Conservation (phyloP, 768 basidiomycete species). For the Leccinellum luteum region DNA sequence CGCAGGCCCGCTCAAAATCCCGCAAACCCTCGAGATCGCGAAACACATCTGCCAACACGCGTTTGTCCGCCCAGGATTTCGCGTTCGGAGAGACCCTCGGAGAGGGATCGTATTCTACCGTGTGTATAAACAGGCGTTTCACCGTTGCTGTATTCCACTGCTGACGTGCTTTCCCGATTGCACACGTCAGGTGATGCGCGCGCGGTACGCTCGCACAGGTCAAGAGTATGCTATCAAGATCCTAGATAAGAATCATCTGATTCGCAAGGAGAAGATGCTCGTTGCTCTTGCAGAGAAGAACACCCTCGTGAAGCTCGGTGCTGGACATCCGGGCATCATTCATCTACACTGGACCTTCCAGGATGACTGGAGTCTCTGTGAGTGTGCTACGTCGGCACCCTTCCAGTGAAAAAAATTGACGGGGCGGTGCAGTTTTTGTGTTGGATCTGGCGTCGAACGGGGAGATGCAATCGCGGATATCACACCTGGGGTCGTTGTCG, state of each 20-base stretch:
- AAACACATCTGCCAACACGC: slow-evolving; percentile 46
- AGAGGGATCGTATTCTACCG: slow-evolving; percentile 81
- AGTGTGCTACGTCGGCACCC: slow-evolving; percentile 28
- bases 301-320: slow-evolving; percentile 60
- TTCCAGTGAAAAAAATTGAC: slow-evolving; percentile 2
- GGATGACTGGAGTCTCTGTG: slow-evolving; percentile 81
- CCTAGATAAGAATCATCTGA: slow-evolving; percentile 80
- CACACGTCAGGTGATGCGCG: slow-evolving; percentile 53
- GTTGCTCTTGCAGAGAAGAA: slow-evolving; percentile 82
- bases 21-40: slow-evolving; percentile 39
- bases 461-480: slow-evolving; percentile 71
- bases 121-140: slow-evolving; percentile 35
- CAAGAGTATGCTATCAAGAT: slow-evolving; percentile 77
- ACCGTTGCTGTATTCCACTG: slow-evolving; percentile 8
- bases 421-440: slow-evolving; percentile 59
- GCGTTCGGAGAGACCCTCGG: slow-evolving; percentile 72
- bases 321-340: slow-evolving; percentile 78
- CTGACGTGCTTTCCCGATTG: slow-evolving; percentile 1
- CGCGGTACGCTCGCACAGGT: slow-evolving; percentile 50
- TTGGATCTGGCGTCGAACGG: slow-evolving; percentile 76
- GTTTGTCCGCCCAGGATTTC: slow-evolving; percentile 59
- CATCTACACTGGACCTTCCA: slow-evolving; percentile 83
- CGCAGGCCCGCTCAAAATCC: slow-evolving; percentile 39
- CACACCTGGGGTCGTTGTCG: slow-evolving; percentile 83
- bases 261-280: slow-evolving; percentile 71